phyloP scores from a whole-genome alignment of 176 grass and related monocot species.

The Musa itinerans region DNA sequence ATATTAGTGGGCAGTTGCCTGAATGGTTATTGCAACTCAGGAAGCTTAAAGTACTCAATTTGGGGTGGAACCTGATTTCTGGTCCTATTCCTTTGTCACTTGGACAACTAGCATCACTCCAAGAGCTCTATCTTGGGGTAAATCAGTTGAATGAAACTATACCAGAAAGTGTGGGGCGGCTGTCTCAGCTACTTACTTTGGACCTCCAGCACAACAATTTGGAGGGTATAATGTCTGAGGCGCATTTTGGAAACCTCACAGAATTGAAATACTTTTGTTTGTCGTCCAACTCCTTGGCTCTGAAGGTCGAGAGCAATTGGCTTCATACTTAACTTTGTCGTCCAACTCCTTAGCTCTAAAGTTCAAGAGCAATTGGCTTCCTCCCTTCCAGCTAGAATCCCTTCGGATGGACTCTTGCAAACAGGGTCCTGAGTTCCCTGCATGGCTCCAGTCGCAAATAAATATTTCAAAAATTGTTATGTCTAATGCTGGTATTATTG shows the following conservation, averaged over 20 bases:
- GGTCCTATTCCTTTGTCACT: slow-evolving; percentile 2
- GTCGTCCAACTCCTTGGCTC: background rate
- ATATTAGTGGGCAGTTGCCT: background rate
- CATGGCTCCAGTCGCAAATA: slow-evolving; percentile 1
- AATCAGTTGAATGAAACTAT: background rate
- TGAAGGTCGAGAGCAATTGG: background rate
- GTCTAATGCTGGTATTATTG: background rate
- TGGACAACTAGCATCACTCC: background rate
- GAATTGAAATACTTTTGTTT: background rate
- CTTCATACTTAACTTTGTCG: background rate
- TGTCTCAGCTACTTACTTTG: background rate
- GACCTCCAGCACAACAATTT: background rate
- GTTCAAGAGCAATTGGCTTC: background rate
- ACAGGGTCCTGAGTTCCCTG: background rate
- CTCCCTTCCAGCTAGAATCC: too few species aligned
- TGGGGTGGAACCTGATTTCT: background rate
- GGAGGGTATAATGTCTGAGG: background rate
- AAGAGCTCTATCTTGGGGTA: background rate
- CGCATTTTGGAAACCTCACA: background rate
- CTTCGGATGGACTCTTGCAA: too few species aligned
- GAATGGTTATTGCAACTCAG: background rate
- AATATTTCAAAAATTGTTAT: background rate
- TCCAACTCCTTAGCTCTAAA: background rate
- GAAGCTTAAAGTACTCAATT: background rate
- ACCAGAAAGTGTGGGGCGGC: background rate